Percentiles rank a stretch among this genome's conserved stretches.
These are phyloP conservation scores for Xanthoconium purpureum DNA, from an alignment of 768 basidiomycete genomes.

Conservation along the genomic window DNA sequence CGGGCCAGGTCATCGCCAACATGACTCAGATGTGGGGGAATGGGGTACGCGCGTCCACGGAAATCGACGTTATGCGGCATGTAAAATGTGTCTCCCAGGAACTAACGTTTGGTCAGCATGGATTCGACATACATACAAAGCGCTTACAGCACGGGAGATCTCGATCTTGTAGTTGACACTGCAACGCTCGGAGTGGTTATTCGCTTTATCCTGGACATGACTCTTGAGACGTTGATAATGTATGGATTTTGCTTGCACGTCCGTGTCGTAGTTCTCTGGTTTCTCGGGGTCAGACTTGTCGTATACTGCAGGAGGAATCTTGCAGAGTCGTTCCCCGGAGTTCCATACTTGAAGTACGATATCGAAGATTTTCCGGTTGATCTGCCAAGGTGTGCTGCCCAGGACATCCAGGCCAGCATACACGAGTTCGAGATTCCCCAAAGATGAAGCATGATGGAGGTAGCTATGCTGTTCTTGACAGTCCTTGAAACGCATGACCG, in stretches of 20 bases:
- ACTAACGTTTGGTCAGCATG: slow-evolving; percentile 41
- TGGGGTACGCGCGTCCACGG: slow-evolving; percentile 94
- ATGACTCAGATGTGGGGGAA: slow-evolving; percentile 93
- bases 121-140: background rate
- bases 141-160: slow-evolving; percentile 82
- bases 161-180: slow-evolving; percentile 96
- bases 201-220: slow-evolving; percentile 59
- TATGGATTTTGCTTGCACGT: slow-evolving; percentile 54
- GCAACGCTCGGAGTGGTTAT: slow-evolving; percentile 89
- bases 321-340: slow-evolving; percentile 72
- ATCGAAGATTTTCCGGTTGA: slow-evolving; percentile 78
- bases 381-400: slow-evolving; percentile 84
- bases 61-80: slow-evolving; percentile 97
- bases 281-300: slow-evolving; percentile 64
- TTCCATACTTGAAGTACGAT: slow-evolving; percentile 84
- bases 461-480: slow-evolving; percentile 79
- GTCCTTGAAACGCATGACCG: slow-evolving; percentile 92
- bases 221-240: slow-evolving; percentile 55
- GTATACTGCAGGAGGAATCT: slow-evolving; percentile 74
- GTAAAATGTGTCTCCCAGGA: slow-evolving; percentile 85
- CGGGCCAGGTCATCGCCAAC: slow-evolving; percentile 93
- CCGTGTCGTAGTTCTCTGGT: slow-evolving; percentile 38
- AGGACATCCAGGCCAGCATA: slow-evolving; percentile 89
- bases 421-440: slow-evolving; percentile 78
- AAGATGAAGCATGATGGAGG: slow-evolving; percentile 66